Conservation (phyloP, 176 grass and related monocot species). For the Alloteropsis semialata region DNA sequence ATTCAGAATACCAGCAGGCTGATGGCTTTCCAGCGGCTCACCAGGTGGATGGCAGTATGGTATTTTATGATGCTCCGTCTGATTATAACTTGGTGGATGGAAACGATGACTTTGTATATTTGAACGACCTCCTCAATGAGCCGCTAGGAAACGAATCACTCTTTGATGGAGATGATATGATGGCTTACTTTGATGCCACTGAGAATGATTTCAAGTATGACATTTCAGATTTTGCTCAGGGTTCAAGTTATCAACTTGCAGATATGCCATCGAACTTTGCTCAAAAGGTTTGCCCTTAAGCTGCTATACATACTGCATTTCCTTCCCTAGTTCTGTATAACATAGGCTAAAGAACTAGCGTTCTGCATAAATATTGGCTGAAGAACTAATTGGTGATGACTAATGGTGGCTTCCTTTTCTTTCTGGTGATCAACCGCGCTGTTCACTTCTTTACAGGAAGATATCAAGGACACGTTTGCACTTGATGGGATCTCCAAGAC, state of each 20-base stretch:
- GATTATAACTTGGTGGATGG: constrained; percentile 25
- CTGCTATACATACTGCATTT: background rate
- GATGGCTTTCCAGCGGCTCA: constrained; percentile 27
- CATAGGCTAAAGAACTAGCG: constrained; percentile 1
- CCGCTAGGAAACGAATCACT: constrained; percentile 13
- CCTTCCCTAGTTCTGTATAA: background rate
- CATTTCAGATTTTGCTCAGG: constrained; percentile 23
- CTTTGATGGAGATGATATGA: constrained; percentile 51
- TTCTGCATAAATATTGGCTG: constrained; percentile 5
- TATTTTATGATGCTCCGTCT: constrained; percentile 47
- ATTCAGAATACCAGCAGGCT: constrained; percentile 29
- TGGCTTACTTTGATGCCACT: constrained; percentile 62
- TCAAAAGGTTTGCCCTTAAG: constrained; percentile 53
- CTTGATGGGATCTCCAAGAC: background rate
- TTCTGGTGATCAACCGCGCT: background rate
- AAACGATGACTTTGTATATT: constrained; percentile 38
- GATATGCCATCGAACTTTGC: constrained; percentile 19
- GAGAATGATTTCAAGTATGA: constrained; percentile 60
- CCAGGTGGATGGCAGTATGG: constrained; percentile 20
- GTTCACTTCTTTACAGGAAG: constrained; percentile 36
- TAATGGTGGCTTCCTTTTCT: background rate
- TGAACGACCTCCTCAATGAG: constrained; percentile 39
- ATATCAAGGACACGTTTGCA: constrained; percentile 10
- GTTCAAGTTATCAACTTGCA: constrained; percentile 13
- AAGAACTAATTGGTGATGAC: background rate